Base-by-base conservation (phyloP, 495 filamentous ascomycete species). In the Mycothermus thermophilus region DNA sequence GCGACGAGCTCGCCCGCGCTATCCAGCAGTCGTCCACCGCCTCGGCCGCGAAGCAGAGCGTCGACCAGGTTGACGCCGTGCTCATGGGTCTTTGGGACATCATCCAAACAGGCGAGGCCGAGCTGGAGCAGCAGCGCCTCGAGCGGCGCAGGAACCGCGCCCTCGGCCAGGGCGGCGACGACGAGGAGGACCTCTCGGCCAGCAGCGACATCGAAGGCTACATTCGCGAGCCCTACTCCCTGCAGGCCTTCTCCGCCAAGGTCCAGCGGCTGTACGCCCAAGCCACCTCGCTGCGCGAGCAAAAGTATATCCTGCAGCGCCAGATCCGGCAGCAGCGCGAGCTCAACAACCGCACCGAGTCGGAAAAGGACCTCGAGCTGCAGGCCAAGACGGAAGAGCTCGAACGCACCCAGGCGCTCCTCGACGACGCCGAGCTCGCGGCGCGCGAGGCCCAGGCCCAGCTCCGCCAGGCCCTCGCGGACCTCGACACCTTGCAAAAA, bases 311-410 rank as follows among this genome's bases (percentile, higher is more conserved):
- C 12, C 58, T 93, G 15, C 77, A 80, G 40, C 75, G 83, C 3
- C 85, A 95, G 44, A 83, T 93, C 44, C 84, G 92, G 58, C 83
- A 93, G 51, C 86, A 95, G 56, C 77, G 84, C 26, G 83, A 90
- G 47, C 69, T 93, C 32, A 90, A 86, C 51, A 81, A 65, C 67
- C 65, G 63, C 42, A 67, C 63, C 32, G 72, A 71, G 30, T 60
- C 64, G 2, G 73, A 77, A 38, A 78, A 77, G 38, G 70, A 72
- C 38, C 64, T 67, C 14, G 71, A 71, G 35, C 40, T 72, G n/a
- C 46, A 50, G 14, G 45, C 54, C 26, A 66, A 63, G 41, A 58
- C 61, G 33, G 62, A 65, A 8, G 73, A 77, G 43, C 54, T 77
- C 8, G 66, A 69, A 13, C 60, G 64, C 27, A 64, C 60, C 5